Base-by-base conservation (phyloP, 805 yeast genomes). In the Candida nitratophila region DNA sequence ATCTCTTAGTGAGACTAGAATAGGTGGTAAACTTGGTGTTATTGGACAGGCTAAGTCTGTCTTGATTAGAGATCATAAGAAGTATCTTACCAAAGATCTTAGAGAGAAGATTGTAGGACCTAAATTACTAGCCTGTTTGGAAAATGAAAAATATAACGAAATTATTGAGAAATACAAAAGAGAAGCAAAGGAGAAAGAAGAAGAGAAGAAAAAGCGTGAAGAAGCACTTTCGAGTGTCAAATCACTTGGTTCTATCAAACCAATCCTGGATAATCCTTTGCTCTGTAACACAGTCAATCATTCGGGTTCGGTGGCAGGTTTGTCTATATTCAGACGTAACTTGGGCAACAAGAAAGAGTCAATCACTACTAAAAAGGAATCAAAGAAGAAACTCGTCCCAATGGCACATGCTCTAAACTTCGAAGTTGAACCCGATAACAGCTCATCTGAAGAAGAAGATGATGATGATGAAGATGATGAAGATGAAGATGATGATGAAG, bases 71-170 rank as follows among this genome's bases (percentile, higher is more conserved):
- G 96, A 88, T 50, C 70, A 88, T 41, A 77, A 77, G 47, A 65
- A 68, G 11, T 79, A 81, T 39, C 59, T 88, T 38, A 65, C 79
- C 19, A 82, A 83, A 47, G 95, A 88, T 62, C 75, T 88, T 21
- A 70, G 85, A 50, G 91, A 81, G 54, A 75, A 87, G 47, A 64
- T 85, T 3, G 73, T 86, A 21, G 89, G 85, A 0, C 87, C 93
- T 0, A 69, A 73, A 1, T 75, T 88, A 16, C 68, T 84, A 43
- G 81, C 81, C 27, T 62, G 74, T 17, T 67, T 88, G 50, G 73
- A 76, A 45, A 81, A 79, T 34, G 76, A 74, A 4, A 73, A 72
- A 33, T 83, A 75, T 54, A 83, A 86, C 1, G 74, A 71, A 3
- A 56, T 65, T 21, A 46, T 67, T 42, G 60, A 64, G n/a, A 59